phyloP scores from a whole-genome alignment of 257 asterid genomes.

The Solanum bulbocastanum region DNA sequence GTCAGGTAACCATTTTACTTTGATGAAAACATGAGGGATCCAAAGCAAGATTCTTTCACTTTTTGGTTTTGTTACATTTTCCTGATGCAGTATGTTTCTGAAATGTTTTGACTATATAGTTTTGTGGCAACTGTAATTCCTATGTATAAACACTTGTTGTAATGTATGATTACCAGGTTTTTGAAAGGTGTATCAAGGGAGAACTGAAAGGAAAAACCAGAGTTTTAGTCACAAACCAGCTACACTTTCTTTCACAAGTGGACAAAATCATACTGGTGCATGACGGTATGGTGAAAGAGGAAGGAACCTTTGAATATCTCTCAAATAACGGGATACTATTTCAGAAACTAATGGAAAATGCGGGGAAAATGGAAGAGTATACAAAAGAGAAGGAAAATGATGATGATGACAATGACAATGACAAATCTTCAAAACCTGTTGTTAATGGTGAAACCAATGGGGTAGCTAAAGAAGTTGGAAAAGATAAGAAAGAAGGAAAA shows the following conservation, averaged over 20 bases:
- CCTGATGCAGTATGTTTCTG: neutral
- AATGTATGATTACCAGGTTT: slow-evolving; percentile 44
- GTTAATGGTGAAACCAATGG: slow-evolving; percentile 42
- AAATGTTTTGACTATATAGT: neutral
- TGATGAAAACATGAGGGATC: neutral
- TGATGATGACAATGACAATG: slow-evolving; percentile 10
- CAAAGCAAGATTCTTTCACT: neutral
- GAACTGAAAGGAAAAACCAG: slow-evolving; percentile 86
- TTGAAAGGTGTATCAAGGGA: slow-evolving; percentile 79
- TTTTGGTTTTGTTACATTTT: neutral
- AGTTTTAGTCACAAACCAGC: slow-evolving; percentile 91
- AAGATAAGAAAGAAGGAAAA: slow-evolving; percentile 58
- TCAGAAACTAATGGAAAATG: slow-evolving; percentile 93
- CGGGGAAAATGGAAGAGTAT: slow-evolving; percentile 94
- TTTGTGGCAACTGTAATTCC: neutral
- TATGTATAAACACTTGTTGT: neutral
- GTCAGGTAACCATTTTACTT: slow-evolving; percentile 51
- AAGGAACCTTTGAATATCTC: slow-evolving; percentile 94
- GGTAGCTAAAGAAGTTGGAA: slow-evolving; percentile 32
- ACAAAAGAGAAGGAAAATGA: slow-evolving; percentile 52
- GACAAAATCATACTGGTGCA: slow-evolving; percentile 90
- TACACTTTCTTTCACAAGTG: slow-evolving; percentile 90
- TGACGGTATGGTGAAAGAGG: slow-evolving; percentile 91
- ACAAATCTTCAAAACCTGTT: slow-evolving; percentile 24
- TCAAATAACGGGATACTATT: slow-evolving; percentile 68